Evolutionary conservation across 1,139 yeast genomes (phyloP), one percentile per base, ranked within the genome.

Genomic region (Magnusiomyces clavatus): DNA sequence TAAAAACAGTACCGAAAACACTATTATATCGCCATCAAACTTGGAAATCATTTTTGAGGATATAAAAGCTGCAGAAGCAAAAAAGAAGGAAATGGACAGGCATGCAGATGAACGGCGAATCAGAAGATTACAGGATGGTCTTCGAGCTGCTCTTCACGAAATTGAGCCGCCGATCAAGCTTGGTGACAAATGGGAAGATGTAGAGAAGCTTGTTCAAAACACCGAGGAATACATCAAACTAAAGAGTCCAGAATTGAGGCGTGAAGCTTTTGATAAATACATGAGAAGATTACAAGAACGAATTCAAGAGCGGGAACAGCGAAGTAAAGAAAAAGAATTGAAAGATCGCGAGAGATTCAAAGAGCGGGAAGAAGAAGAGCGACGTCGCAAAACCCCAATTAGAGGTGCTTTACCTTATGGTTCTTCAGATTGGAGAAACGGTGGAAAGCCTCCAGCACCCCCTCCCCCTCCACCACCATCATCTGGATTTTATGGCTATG

Each of bases 161-260:
- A 60, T 66, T 17, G 70, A 64, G 40, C 69, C 70, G 13, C 67
- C 66, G 2, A 56, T 55, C 10, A 54, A 57, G 6, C 55, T 62
- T 14, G 65, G 63, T 1, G 67, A 65, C 14, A 62, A 65, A 1
- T 75, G 76, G 75, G 75, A 68, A n/a, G 64, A 59, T 3, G 67
- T 69, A 5, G 60, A 63, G 52, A 60, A 63, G 11, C 62, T 69
- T 16, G 54, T 77, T 8, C 57, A 61, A 43, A 52, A 61, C 11
- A 56, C 65, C 1, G 64, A 64, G 1, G 77, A 74, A 57, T 74
- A 62, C 54, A 50, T 55, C 39, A 71, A 69, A 1, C 56, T 76
- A 3, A 68, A 64, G 1, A 65, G 67, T 45, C 71, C 70, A 12
- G 67, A 64, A n/a, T 49, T 58, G 2, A 56, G 72, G 29, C 51